phyloP scores from a whole-genome alignment of 139 green algal genomes.

The Chlamydomonas sp. region DNA sequence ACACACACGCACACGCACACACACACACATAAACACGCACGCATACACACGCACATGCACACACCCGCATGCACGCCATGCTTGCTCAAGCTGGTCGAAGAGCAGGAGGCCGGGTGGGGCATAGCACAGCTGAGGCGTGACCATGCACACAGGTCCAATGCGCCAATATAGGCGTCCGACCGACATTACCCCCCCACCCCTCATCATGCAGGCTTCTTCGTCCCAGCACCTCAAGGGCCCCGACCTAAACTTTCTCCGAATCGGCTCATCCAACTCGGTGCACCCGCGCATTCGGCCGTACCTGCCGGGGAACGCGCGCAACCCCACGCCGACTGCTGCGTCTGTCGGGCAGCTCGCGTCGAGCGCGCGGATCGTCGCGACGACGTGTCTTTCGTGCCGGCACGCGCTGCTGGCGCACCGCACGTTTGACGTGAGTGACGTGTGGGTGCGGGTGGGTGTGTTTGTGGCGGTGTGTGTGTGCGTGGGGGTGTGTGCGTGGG shows the following conservation, averaged over 20 bases:
- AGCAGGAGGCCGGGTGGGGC: too few relatives aligned
- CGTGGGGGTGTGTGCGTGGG: too few relatives aligned
- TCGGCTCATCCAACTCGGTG: constrained; percentile 48
- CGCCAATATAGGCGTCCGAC: too few relatives aligned
- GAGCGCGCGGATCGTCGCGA: constrained; percentile 29
- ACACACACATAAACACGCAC: too few relatives aligned
- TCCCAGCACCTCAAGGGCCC: too few relatives aligned
- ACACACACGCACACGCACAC: neutral
- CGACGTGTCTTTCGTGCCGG: constrained; percentile 65
- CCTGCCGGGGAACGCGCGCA: constrained; percentile 40
- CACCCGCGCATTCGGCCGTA: constrained; percentile 49
- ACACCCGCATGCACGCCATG: neutral
- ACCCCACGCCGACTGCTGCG: too few relatives aligned
- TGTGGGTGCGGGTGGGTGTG: too few relatives aligned
- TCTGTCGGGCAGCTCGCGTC: too few relatives aligned
- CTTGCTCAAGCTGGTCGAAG: neutral
- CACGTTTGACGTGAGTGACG: constrained; percentile 84
- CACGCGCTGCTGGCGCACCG: constrained; percentile 55
- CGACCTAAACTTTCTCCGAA: constrained; percentile 59
- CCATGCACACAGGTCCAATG: neutral
- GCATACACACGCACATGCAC: neutral
- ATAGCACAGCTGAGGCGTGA: neutral
- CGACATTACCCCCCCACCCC: too few relatives aligned
- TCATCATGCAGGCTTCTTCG: too few relatives aligned
- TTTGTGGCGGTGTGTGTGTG: too few relatives aligned